Conservation (phyloP, 441 rosid species). For the Breynia disticha region DNA sequence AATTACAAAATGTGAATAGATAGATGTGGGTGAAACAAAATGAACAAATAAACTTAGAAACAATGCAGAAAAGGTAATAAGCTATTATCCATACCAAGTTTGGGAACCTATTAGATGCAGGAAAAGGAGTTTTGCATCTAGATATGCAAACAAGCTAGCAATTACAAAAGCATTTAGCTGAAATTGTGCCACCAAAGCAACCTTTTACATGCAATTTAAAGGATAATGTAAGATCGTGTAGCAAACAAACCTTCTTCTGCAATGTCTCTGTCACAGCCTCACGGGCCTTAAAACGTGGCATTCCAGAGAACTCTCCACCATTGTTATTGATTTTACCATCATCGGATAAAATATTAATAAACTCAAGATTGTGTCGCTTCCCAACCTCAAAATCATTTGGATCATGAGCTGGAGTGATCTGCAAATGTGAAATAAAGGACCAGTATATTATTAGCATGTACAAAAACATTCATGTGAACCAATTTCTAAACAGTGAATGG, state of each 20-base stretch:
- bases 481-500: slow-evolving; percentile 7
- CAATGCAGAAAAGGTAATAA: no score
- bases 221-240: neutral
- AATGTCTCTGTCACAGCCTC: slow-evolving; percentile 69
- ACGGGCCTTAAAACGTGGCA: slow-evolving; percentile 89
- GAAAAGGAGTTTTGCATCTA: no score
- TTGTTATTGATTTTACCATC: slow-evolving; percentile 81
- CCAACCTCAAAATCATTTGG: slow-evolving; percentile 96
- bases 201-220: neutral
- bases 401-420: slow-evolving; percentile 96
- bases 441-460: slow-evolving; percentile 4
- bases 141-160: no score
- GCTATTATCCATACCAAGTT: no score
- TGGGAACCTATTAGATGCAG: no score
- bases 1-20: no score
- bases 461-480: neutral
- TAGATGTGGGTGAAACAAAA: no score
- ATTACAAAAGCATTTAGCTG: no score
- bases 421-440: slow-evolving; percentile 17
- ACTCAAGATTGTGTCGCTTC: slow-evolving; percentile 72
- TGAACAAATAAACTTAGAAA: no score
- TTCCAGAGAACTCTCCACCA: slow-evolving; percentile 71
- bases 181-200: no score
- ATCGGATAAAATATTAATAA: slow-evolving; percentile 84
- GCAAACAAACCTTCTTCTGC: slow-evolving; percentile 44